Base-by-base conservation (phyloP, 139 green algal genomes). In the Chlorella sorokiniana region DNA sequence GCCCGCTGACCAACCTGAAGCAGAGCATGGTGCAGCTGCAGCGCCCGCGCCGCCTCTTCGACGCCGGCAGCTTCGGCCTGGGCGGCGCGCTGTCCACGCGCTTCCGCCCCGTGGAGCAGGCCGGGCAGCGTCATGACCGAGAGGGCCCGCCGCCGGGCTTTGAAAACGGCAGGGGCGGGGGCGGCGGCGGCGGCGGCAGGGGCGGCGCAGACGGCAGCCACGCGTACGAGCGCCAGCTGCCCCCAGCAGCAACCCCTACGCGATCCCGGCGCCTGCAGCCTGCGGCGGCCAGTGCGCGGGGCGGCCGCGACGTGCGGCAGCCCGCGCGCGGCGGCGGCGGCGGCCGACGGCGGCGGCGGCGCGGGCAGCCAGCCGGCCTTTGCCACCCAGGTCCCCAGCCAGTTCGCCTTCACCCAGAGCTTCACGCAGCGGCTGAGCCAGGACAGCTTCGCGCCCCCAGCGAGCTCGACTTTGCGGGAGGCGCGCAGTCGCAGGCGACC, bases 1-100 rank as follows among this genome's bases (percentile, higher is more conserved):
- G 94, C 1, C 88, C 96, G 0, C 91, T 99, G 4, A 95, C 88
- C 78, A 96, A 97, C 85, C 90, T 99, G 16, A 98, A 98, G 88
- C 81, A 91, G 65, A 94, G 86, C 84, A 90, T 97, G 87, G 90
- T 97, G 63, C 91, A 95, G 77, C 93, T 99, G 64, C 82, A 89
- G 70, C 87, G 89, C 64, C 89, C 92, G 29, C 85, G 83, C 20
- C 86, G 83, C 86, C 83, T 91, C 0, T 96, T 95, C 86, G 93
- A 96, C 84, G 87, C 90, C 25, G 82, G 84, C 51, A 83, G 84
- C 33, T 96, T 96, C 78, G 93, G 88, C 5, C 74, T 96, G 20
- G 93, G 93, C 40, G 82, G 86, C 69, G 78, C 63, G 16, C 67
- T 81, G 22, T 84, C 69, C 64, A 81, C 37, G 2, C 77, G 72